Evolutionary conservation across 1,284 basidiomycete species (phyloP).

Genomic region (Malassezia pachydermatis): DNA sequence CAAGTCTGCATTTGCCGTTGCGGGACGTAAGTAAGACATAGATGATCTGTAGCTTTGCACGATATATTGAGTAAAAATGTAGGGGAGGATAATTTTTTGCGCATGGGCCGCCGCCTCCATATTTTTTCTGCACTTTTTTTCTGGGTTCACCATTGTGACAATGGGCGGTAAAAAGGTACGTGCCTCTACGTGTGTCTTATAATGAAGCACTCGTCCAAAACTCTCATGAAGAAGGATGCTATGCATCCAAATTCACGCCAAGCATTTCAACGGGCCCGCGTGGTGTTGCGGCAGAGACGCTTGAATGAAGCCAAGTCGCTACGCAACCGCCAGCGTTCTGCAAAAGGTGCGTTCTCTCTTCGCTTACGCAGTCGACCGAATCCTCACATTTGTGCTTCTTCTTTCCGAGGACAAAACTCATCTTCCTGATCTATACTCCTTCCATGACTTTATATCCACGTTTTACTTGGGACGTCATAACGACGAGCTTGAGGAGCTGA

Average conservation of each 20-base stretch:
- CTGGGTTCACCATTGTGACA: constrained; percentile 18
- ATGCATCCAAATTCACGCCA: constrained; percentile 42
- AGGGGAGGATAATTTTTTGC: too few species aligned
- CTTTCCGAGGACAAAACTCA: constrained; percentile 30
- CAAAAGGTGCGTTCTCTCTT: constrained; percentile 20
- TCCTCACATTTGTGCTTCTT: constrained; percentile 38
- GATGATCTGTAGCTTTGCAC: too few species aligned
- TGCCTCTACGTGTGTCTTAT: background rate
- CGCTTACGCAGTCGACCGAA: constrained; percentile 28
- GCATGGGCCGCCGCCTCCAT: too few species aligned
- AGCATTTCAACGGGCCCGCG: constrained; percentile 36
- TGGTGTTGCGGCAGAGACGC: constrained; percentile 30
- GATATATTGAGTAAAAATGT: too few species aligned
- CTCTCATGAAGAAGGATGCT: constrained; percentile 39
- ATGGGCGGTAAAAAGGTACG: constrained; percentile 41
- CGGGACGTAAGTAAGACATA: background rate
- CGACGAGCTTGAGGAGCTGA: constrained; percentile 28
- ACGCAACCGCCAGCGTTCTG: constrained; percentile 20
- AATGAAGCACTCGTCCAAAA: constrained; percentile 39
- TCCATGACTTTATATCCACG: constrained; percentile 34
- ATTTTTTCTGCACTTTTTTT: background rate
- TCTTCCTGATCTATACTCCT: constrained; percentile 30
- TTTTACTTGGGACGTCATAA: constrained; percentile 35
- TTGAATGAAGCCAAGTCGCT: constrained; percentile 24
- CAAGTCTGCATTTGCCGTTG: background rate